Percentiles rank a stretch among this genome's conserved stretches.
Conservation (phyloP, 1,284 basidiomycete species). For the Cutaneotrichosporon dermatis region DNA sequence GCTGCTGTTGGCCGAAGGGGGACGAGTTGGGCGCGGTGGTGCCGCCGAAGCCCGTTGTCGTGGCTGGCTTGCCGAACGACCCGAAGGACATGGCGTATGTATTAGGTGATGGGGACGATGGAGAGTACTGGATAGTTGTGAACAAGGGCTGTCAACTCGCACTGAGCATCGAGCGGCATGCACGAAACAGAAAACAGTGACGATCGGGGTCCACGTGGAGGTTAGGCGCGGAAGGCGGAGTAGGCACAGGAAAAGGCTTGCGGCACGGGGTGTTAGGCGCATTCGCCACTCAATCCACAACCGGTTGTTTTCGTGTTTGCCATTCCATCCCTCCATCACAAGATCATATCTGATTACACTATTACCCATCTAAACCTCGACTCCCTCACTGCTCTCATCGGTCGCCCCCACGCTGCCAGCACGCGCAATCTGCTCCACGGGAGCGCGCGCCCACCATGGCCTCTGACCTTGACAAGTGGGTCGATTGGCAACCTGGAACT, state of each 20-base stretch:
- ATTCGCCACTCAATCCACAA: background rate
- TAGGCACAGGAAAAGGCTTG: background rate
- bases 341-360: too few relatives aligned
- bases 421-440: background rate
- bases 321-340: background rate
- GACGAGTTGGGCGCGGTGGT: background rate
- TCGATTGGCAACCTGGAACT: background rate
- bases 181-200: too few relatives aligned
- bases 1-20: conserved; percentile 4
- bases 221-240: background rate
- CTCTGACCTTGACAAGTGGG: conserved; percentile 43
- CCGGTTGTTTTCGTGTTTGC: conserved; percentile 6
- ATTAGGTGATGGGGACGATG: too few relatives aligned
- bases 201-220: too few relatives aligned
- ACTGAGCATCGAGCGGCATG: too few relatives aligned
- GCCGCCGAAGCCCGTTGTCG: conserved; percentile 23
- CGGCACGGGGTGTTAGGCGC: too few relatives aligned
- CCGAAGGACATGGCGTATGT: conserved; percentile 9
- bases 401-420: background rate
- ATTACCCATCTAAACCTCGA: background rate
- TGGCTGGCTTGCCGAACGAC: background rate
- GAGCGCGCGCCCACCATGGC: conserved; percentile 23
- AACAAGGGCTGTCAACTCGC: background rate
- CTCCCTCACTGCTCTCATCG: background rate
- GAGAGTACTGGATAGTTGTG: background rate